Percentiles rank a stretch among this genome's conserved stretches.
These are phyloP conservation scores for Cladosporium colombiae DNA, from an alignment of 2,329 filamentous ascomycete species.

Conservation along the genomic window DNA sequence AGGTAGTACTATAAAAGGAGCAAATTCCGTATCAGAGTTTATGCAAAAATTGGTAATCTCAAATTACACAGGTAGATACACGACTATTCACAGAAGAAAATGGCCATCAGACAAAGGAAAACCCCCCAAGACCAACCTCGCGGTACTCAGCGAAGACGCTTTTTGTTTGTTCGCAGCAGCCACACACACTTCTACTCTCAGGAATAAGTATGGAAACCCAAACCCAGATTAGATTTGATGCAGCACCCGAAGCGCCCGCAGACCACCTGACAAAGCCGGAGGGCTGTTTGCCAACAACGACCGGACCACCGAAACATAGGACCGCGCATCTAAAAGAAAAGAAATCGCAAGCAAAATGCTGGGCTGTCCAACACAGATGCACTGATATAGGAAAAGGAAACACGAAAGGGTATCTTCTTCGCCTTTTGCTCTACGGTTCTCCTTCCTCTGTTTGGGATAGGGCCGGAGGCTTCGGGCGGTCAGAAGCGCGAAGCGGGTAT, in stretches of 20 bases:
- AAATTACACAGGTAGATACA: conserved; percentile 13
- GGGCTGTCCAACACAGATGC: neutral
- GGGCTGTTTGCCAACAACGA: neutral
- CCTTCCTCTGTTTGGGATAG: conserved; percentile 7
- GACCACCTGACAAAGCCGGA: conserved; percentile 3
- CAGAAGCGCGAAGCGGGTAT: conserved; percentile 11
- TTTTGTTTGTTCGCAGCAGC: neutral
- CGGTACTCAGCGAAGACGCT: neutral
- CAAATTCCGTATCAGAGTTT: neutral
- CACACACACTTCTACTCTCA: neutral
- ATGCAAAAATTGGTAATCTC: conserved; percentile 11
- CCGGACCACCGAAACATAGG: neutral
- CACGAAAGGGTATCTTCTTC: conserved; percentile 16
- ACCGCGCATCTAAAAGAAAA: conserved; percentile 4
- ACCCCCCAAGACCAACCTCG: neutral
- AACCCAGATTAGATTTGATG: neutral
- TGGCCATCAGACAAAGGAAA: conserved; percentile 8
- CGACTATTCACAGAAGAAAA: conserved; percentile 13
- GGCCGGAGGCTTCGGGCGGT: neutral
- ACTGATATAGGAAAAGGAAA: conserved; percentile 10
- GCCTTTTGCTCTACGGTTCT: neutral
- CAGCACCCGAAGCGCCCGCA: neutral
- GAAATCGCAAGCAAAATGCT: neutral
- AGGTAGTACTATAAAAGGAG: too few species aligned
- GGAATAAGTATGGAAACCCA: neutral